Conservation (phyloP, 1,139 yeast genomes). For the Yueomyces sp. region DNA sequence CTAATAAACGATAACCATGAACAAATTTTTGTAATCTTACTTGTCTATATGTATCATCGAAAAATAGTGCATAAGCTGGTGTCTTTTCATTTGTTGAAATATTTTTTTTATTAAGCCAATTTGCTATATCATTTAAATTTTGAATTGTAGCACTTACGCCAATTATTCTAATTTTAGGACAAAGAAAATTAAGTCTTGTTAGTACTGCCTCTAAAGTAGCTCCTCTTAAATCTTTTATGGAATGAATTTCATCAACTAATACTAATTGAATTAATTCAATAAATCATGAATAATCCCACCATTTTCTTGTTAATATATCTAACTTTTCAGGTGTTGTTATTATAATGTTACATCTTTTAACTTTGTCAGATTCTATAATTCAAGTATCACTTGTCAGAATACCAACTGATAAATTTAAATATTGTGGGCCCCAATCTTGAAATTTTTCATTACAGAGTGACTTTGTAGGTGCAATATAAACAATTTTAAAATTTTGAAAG, state of each 20-base stretch:
- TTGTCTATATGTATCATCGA: constrained; percentile 37
- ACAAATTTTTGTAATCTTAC: constrained; percentile 31
- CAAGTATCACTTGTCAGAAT: constrained; percentile 39
- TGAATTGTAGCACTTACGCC: constrained; percentile 46
- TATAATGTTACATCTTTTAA: constrained; percentile 33
- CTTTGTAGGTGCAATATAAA: constrained; percentile 45
- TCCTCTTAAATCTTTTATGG: constrained; percentile 35
- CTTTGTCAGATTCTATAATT: constrained; percentile 29
- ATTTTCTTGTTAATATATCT: constrained; percentile 39
- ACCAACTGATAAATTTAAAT: constrained; percentile 32
- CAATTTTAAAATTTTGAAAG: constrained; percentile 23
- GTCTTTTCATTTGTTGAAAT: constrained; percentile 3
- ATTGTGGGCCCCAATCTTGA: constrained; percentile 32
- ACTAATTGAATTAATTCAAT: constrained; percentile 30
- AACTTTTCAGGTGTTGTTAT: constrained; percentile 49
- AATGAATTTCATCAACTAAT: constrained; percentile 40
- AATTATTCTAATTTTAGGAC: constrained; percentile 30
- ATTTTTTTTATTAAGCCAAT: constrained; percentile 29
- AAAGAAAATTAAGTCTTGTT: constrained; percentile 37
- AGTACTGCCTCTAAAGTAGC: constrained; percentile 40
- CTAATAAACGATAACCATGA: constrained; percentile 28
- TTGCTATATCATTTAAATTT: constrained; percentile 36
- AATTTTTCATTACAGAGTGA: constrained; percentile 36
- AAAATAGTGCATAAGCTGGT: constrained; percentile 27
- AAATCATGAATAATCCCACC: constrained; percentile 32